phyloP scores from a whole-genome alignment of 495 filamentous ascomycete species.

The Cercophora scortea region DNA sequence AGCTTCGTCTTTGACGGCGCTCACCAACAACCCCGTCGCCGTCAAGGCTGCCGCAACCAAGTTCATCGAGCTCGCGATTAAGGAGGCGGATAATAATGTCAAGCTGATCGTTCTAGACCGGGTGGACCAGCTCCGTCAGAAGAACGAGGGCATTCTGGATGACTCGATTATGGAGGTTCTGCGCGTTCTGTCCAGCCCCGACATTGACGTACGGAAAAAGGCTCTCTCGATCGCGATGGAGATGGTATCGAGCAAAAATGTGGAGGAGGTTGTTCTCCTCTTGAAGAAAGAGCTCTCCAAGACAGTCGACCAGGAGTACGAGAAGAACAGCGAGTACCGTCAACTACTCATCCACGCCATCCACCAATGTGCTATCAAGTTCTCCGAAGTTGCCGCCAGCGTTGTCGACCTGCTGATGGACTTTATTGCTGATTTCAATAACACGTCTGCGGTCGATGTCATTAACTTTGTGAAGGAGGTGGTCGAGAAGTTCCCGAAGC shows the following conservation, averaged over 20 bases:
- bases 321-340: conserved; percentile 97
- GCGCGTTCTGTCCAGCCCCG: conserved; percentile 89
- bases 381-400: conserved; percentile 94
- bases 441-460: conserved; percentile 91
- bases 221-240: conserved; percentile 86
- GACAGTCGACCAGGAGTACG: conserved; percentile 97
- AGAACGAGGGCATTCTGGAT: conserved; percentile 89
- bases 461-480: conserved; percentile 99
- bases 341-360: conserved; percentile 94
- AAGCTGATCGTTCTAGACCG: conserved; percentile 96
- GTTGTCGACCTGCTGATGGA: conserved; percentile 99
- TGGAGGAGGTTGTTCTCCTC: conserved; percentile 92
- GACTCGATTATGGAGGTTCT: conserved; percentile 98
- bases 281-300: conserved; percentile 97
- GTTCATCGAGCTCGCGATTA: conserved; percentile 93
- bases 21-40: conserved; percentile 94
- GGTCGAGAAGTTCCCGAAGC: conserved; percentile 92
- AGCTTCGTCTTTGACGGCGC: conserved; percentile 88
- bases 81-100: conserved; percentile 97
- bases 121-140: conserved; percentile 81
- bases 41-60: conserved; percentile 95
- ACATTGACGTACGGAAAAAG: conserved; percentile 93
- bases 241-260: conserved; percentile 98
- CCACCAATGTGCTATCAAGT: conserved; percentile 96
- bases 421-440: conserved; percentile 98